Base-by-base conservation (phyloP, 768 basidiomycete genomes). In the Hygrophoropsis aurantiaca region DNA sequence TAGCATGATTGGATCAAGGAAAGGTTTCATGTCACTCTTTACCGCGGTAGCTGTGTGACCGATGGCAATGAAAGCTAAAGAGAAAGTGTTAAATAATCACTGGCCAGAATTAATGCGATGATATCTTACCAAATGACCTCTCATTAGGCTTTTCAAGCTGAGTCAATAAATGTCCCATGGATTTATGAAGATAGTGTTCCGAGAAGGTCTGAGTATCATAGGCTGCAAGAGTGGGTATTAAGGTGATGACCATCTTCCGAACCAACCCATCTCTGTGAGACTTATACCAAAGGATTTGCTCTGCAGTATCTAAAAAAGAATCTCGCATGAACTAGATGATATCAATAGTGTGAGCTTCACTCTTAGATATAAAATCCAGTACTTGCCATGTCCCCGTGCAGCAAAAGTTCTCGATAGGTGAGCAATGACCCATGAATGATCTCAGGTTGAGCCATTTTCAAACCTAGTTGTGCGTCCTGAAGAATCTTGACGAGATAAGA, bases 161-260 rank as follows among this genome's bases (percentile, higher is more conserved):
- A 4, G 82, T 83, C 24, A 95, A 70, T 1, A 99, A 79, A 68
- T 94, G 91, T 0, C 79, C 85, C 97, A 99, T 98, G 10, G 90
- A 84, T 64, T 90, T 88, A 71, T 95, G 91, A 8, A 98, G 77
- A 62, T 91, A 94, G 61, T 90, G 86, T 57, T 89, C 86, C 35
- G 85, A 85, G 58, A 99, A 99, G 1, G 87, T 90, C 62, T 90
- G 84, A 1, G 90, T 90, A 61, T 98, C 93, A 65, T 97, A 99
- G 3, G 87, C 85, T 19, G 94, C 95, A 52, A 98, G 81, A 4
- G 90, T 90, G 1, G 97, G 95, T 37, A 99, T 94, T 60, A 99
- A 82, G 7, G 90, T 88, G 59, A 98, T 94, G 50, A 98, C 94
- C 73, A 92, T 93, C 66, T 90, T 89, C 36, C 93, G 84, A 49